phyloP scores from a whole-genome alignment of 202 grass and related monocot genomes.

The Elaeis oleifera region DNA sequence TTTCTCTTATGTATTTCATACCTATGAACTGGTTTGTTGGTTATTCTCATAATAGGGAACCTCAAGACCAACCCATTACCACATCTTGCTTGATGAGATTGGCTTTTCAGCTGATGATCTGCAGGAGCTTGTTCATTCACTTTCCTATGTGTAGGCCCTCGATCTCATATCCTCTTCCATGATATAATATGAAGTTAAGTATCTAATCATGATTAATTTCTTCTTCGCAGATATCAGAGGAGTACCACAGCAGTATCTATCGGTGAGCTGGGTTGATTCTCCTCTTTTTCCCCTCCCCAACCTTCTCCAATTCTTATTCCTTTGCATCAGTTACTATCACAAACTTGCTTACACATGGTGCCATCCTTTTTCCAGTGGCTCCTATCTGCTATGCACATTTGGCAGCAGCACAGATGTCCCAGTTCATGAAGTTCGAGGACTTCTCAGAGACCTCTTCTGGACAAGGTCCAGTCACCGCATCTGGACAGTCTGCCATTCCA shows the following conservation, averaged over 20 bases:
- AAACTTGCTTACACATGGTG: neutral
- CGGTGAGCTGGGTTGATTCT: conserved; percentile 32
- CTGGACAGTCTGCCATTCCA: conserved; percentile 27
- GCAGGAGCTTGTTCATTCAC: conserved; percentile 56
- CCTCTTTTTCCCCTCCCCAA: conserved; percentile 4
- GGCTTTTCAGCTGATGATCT: conserved; percentile 52
- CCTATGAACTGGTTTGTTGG: neutral
- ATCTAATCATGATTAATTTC: neutral
- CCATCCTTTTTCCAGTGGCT: conserved; percentile 40
- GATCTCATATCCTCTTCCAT: neutral
- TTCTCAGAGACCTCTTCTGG: conserved; percentile 42
- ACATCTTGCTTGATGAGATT: conserved; percentile 73
- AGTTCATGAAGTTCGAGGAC: conserved; percentile 65
- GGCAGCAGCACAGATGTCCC: conserved; percentile 57
- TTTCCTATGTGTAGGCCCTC: conserved; percentile 62
- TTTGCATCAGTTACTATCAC: too few relatives aligned
- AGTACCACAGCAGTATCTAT: conserved; percentile 68
- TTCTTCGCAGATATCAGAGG: conserved; percentile 48
- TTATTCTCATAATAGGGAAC: conserved; percentile 42
- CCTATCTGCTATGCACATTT: conserved; percentile 67
- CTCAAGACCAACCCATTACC: conserved; percentile 68
- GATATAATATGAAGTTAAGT: too few relatives aligned
- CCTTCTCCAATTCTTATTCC: neutral
- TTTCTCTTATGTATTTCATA: too few relatives aligned
- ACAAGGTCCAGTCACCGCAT: conserved; percentile 12